Conservation (phyloP, 176 grass and related monocot species). For the Cocos nucifera region DNA sequence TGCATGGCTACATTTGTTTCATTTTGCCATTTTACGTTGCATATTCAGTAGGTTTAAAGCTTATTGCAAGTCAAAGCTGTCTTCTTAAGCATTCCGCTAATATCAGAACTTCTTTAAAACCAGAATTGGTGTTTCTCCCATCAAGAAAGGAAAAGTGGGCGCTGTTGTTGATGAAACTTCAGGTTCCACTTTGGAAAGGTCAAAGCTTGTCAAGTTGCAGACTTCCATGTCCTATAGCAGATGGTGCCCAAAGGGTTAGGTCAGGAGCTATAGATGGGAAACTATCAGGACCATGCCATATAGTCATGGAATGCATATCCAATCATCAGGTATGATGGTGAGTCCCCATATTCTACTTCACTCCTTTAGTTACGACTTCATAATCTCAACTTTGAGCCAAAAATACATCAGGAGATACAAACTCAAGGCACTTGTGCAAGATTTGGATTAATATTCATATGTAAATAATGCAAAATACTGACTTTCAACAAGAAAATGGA, state of each 20-base stretch:
- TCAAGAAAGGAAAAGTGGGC: not conserved
- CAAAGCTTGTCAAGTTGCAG: not conserved
- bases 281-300: not conserved
- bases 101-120: not conserved
- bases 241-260: not conserved
- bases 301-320: not conserved
- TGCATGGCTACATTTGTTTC: too few species aligned
- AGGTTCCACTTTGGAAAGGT: not conserved
- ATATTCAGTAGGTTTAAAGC: too few species aligned
- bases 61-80: not conserved
- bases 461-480: too few species aligned
- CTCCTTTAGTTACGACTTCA: not conserved
- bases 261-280: not conserved
- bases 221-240: not conserved
- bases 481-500: too few species aligned
- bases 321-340: constrained; percentile 20
- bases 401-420: not conserved
- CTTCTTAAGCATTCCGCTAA: not conserved
- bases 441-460: too few species aligned
- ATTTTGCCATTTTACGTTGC: too few species aligned
- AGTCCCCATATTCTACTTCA: not conserved
- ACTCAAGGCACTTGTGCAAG: too few species aligned
- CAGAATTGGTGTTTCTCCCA: not conserved
- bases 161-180: constrained; percentile 3
- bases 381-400: not conserved